Evolutionary conservation across 2,329 filamentous ascomycete genomes (phyloP), one percentile per base, ranked within the genome.

Genomic region (Claviceps maximensis): DNA sequence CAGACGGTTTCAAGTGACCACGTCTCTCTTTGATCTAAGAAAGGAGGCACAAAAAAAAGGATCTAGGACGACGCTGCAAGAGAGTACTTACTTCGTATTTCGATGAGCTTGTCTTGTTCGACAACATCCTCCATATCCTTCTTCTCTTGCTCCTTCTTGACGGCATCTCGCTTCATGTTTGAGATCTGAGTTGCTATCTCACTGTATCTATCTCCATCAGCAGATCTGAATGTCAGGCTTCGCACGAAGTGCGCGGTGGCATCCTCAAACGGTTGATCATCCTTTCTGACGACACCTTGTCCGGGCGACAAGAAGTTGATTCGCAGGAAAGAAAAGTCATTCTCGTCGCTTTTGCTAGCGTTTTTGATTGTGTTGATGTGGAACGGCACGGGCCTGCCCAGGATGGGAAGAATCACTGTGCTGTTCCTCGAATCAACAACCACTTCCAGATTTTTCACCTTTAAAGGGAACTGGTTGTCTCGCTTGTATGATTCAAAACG

Each of bases 91-190:
- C 87, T 95, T 75, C 93, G 80, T 60, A 97, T 90, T 65, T 96
- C 90, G 60, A 94, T 76, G 51, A 98, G 81, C 74, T 98, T 98
- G 67, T 98, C 93, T 69, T 98, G 93, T 70, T 97, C 93, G 6
- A 98, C 90, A 23, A 98, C 93, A 69, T 98, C 93, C 67, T 98
- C 93, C 86, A 98, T 86, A 61, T 98, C 91, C 73, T 98, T 98
- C 81, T 97, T 96, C 70, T 96, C 91, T 63, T 96, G 90, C 69
- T 98, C 93, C 61, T 89, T 87, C 69, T 95, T 90, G 44, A 88
- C 81, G 5, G 87, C 83, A 60, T 91, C 88, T 66, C 93, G 95
- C 74, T 96, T 95, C 75, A 98, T 84, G 64, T 96, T 93, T 12
- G 89, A 91, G 61, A 98, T 97, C 64, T 95, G 87, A 56, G 86